Conservation (phyloP, 2,329 filamentous ascomycete species). For the Ophiocordyceps australis region DNA sequence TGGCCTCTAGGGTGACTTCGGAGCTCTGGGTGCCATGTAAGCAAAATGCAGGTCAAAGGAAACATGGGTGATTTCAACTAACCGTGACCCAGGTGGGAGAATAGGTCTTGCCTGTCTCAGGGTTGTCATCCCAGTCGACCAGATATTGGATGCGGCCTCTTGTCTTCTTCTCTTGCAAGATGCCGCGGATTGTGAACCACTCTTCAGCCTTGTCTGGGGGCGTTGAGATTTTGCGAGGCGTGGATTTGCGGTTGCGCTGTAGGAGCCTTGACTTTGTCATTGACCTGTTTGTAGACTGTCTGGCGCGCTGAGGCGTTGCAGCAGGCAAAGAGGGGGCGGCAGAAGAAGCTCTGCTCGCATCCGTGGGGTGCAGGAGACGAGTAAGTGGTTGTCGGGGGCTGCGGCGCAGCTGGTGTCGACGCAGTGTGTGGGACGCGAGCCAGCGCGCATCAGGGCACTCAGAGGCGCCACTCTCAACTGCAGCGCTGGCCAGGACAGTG, state of each 20-base stretch:
- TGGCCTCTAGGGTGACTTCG: constrained; percentile 13
- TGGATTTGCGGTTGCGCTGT: constrained; percentile 5
- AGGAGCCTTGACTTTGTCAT: constrained; percentile 14
- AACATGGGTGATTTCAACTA: neutral
- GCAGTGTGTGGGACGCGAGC: too few species aligned
- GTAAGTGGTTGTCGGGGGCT: too few species aligned
- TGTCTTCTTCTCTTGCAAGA: constrained; percentile 14
- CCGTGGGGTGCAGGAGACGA: too few species aligned
- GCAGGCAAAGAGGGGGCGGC: too few species aligned
- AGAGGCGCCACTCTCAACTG: too few species aligned
- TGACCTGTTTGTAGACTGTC: constrained; percentile 8
- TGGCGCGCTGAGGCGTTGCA: too few species aligned
- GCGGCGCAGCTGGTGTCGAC: too few species aligned
- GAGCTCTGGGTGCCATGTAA: constrained; percentile 7
- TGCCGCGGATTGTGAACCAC: constrained; percentile 16
- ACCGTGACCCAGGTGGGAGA: constrained; percentile 13
- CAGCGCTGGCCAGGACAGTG: too few species aligned
- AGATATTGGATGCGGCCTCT: constrained; percentile 13
- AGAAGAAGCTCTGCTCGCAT: too few species aligned
- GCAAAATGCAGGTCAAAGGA: constrained; percentile 2
- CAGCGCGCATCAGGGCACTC: too few species aligned
- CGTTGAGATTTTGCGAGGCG: constrained; percentile 5
- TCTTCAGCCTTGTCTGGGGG: constrained; percentile 5
- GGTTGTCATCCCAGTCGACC: constrained; percentile 18
- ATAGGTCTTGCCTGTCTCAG: constrained; percentile 12